A percentile compares a stretch with the other conserved stretches of the same genome.
phyloP scores from a whole-genome alignment of 257 asterid species.

The Rhazya stricta region DNA sequence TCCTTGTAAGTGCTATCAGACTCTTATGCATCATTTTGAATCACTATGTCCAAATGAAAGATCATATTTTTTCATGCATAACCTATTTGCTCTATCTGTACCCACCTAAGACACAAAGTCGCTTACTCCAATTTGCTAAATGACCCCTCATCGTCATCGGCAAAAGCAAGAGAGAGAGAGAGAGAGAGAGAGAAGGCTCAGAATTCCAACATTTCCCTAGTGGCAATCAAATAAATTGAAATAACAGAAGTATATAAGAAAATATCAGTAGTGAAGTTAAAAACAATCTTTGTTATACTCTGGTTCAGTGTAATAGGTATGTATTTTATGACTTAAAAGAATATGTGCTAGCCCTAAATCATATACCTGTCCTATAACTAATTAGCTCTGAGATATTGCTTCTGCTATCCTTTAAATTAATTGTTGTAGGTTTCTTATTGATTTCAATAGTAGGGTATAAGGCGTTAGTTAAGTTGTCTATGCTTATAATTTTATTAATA shows the following conservation, averaged over 20 bases:
- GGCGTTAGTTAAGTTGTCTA: not conserved
- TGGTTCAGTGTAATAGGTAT: not conserved
- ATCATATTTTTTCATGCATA: not conserved
- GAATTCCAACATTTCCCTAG: not conserved
- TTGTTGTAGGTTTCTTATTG: not conserved
- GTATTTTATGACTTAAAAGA: not conserved
- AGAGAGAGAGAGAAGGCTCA: not conserved
- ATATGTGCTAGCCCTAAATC: not conserved
- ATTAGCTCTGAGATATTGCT: too few relatives aligned
- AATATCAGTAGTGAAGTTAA: not conserved
- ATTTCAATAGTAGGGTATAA: not conserved
- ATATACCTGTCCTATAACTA: not conserved
- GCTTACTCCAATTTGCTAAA: not conserved
- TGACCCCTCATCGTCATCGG: not conserved
- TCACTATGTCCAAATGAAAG: not conserved
- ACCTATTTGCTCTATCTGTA: not conserved
- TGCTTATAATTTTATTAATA: too few relatives aligned
- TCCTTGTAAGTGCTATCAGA: not conserved
- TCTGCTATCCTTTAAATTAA: not conserved
- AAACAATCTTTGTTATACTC: not conserved
- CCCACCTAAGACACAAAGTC: not conserved
- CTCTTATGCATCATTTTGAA: not conserved
- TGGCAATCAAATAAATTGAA: not conserved
- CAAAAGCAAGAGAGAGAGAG: not conserved
- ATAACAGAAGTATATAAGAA: not conserved